Conservation (phyloP, 177 flowering plant species). For the Vitis hybrid region DNA sequence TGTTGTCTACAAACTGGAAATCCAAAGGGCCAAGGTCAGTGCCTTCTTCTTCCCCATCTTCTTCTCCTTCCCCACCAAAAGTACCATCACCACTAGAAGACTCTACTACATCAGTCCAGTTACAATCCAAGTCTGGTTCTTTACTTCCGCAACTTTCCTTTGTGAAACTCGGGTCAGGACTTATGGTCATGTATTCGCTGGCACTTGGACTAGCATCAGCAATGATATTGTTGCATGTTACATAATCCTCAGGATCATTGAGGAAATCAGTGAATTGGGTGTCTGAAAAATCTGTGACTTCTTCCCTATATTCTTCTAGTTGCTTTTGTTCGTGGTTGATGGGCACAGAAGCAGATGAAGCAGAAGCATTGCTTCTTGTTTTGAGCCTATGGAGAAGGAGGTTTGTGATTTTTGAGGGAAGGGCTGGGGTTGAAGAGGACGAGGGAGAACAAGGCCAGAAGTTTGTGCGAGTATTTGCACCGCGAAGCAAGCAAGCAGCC, state of each 20-base stretch:
- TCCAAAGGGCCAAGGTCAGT: conserved; percentile 16
- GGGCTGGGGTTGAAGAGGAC: conserved; percentile 40
- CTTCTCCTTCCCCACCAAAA: conserved; percentile 22
- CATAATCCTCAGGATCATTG: conserved; percentile 35
- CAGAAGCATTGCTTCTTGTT: conserved; percentile 33
- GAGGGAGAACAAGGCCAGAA: conserved; percentile 53
- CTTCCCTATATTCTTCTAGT: conserved; percentile 13
- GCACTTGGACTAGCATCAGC: neutral
- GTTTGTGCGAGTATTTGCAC: conserved; percentile 58
- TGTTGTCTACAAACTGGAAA: conserved; percentile 30
- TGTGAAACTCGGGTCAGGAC: conserved; percentile 22
- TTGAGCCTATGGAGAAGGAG: conserved; percentile 51
- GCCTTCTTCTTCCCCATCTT: conserved; percentile 21
- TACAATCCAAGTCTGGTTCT: conserved; percentile 3
- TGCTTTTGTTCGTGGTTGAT: conserved; percentile 8
- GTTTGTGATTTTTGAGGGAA: conserved; percentile 53
- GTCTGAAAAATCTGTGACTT: conserved; percentile 21
- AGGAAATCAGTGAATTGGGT: conserved; percentile 39
- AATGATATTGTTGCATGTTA: conserved; percentile 7
- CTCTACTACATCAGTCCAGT: conserved; percentile 12
- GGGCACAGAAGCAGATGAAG: neutral
- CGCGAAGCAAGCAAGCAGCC: conserved; percentile 62
- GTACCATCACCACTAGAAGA: conserved; percentile 7
- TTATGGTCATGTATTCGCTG: conserved; percentile 11
- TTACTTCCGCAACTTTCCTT: conserved; percentile 9